Evolutionary conservation across 305 asterid genomes (phyloP).

Genomic region (Coffea humblotiana): DNA sequence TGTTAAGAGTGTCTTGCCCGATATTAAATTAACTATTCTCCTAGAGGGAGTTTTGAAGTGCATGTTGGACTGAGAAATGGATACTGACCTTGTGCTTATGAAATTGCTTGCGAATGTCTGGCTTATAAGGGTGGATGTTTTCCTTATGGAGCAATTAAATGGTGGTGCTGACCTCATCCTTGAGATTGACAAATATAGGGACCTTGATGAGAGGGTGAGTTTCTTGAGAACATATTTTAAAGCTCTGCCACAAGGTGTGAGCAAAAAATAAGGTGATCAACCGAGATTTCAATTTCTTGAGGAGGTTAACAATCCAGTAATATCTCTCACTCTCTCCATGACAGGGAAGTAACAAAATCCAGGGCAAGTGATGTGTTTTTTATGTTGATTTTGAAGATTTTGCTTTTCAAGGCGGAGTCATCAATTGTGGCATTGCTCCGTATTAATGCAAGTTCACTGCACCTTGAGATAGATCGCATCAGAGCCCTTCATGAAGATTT

Average conservation of each 20-base stretch:
- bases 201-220: neutral
- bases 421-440: neutral
- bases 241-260: neutral
- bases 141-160: neutral
- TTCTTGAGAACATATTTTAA: neutral
- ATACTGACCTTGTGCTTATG: no score
- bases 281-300: neutral
- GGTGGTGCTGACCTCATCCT: no score
- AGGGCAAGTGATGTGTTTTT: neutral
- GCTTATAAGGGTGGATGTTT: conserved; percentile 5
- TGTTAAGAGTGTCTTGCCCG: neutral
- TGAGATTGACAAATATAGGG: no score
- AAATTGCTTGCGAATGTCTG: neutral
- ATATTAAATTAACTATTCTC: neutral
- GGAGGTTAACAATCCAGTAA: neutral
- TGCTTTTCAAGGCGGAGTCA: neutral
- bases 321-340: neutral
- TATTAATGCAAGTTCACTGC: neutral
- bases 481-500: conserved; percentile 12
- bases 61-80: no score
- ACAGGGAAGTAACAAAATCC: neutral
- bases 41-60: neutral
- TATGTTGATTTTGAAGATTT: neutral
- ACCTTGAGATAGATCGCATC: conserved; percentile 18
- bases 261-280: no score